Conservation (phyloP, 1,284 basidiomycete genomes). For the Neonothopanus nambi region DNA sequence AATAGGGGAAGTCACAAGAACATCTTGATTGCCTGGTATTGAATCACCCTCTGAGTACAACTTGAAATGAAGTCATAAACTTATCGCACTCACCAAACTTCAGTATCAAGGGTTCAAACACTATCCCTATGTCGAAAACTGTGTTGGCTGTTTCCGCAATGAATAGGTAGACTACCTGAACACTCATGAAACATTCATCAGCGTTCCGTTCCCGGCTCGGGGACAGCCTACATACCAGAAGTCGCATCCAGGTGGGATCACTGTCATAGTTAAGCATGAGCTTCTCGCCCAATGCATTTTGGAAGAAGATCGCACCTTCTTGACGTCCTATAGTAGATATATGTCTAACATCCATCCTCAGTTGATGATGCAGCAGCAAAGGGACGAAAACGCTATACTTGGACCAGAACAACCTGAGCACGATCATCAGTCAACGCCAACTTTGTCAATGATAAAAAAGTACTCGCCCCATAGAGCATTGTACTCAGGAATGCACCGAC, state of each 20-base stretch:
- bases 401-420: constrained; percentile 25
- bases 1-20: constrained; percentile 10
- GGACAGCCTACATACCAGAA: constrained; percentile 17
- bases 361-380: too few relatives aligned
- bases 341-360: constrained; percentile 19
- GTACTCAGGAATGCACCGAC: constrained; percentile 12
- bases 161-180: constrained; percentile 30
- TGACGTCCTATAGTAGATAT: constrained; percentile 29
- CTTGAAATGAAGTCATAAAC: too few relatives aligned
- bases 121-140: constrained; percentile 29
- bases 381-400: constrained; percentile 17
- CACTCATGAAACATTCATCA: neutral
- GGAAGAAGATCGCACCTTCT: constrained; percentile 21
- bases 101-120: constrained; percentile 34
- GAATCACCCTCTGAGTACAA: too few relatives aligned
- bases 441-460: neutral
- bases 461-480: constrained; percentile 27
- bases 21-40: constrained; percentile 3
- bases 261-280: constrained; percentile 14
- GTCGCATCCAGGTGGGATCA: constrained; percentile 27
- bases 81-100: constrained; percentile 31
- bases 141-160: constrained; percentile 32
- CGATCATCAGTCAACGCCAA: neutral
- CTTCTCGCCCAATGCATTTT: neutral
- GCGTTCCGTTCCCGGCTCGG: neutral